These are phyloP conservation scores for Mucor irregularis DNA, from an alignment of 371 early-diverging fungal species.

Conservation along the genomic window DNA sequence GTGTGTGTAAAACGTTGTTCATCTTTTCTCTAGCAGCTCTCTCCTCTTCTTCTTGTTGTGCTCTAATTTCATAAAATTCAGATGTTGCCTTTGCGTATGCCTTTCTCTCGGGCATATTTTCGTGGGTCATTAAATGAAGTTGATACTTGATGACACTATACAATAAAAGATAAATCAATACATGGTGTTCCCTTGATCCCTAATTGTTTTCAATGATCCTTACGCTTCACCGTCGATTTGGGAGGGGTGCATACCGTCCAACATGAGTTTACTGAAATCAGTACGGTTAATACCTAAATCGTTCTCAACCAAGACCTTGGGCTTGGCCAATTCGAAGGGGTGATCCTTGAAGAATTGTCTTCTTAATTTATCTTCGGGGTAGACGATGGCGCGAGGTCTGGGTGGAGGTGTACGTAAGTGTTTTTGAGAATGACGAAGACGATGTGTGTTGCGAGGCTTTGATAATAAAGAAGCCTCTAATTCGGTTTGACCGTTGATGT, in stretches of 20 bases:
- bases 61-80: slow-evolving; percentile 73
- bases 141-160: slow-evolving; percentile 78
- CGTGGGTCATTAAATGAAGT: slow-evolving; percentile 66
- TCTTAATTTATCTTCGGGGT: slow-evolving; percentile 87
- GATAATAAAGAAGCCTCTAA: slow-evolving; percentile 35
- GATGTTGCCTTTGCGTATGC: slow-evolving; percentile 72
- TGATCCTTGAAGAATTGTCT: slow-evolving; percentile 85
- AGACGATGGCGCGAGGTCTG: slow-evolving; percentile 71
- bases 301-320: slow-evolving; percentile 64
- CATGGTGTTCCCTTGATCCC: background rate
- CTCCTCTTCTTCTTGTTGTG: slow-evolving; percentile 72
- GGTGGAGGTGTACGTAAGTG: slow-evolving; percentile 56
- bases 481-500: slow-evolving; percentile 39
- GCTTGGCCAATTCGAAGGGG: slow-evolving; percentile 81
- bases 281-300: slow-evolving; percentile 47
- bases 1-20: slow-evolving; percentile 21
- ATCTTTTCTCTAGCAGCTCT: slow-evolving; percentile 64
- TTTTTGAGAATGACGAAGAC: slow-evolving; percentile 50
- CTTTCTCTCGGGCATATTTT: slow-evolving; percentile 65
- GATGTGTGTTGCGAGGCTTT: slow-evolving; percentile 19
- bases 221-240: slow-evolving; percentile 72
- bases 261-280: slow-evolving; percentile 45
- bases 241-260: slow-evolving; percentile 52
- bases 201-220: slow-evolving; percentile 20
- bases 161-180: background rate